Evolutionary conservation across 345 rosid genomes (phyloP), one percentile per base, ranked within the genome.

Genomic region (Anacardium occidentale): DNA sequence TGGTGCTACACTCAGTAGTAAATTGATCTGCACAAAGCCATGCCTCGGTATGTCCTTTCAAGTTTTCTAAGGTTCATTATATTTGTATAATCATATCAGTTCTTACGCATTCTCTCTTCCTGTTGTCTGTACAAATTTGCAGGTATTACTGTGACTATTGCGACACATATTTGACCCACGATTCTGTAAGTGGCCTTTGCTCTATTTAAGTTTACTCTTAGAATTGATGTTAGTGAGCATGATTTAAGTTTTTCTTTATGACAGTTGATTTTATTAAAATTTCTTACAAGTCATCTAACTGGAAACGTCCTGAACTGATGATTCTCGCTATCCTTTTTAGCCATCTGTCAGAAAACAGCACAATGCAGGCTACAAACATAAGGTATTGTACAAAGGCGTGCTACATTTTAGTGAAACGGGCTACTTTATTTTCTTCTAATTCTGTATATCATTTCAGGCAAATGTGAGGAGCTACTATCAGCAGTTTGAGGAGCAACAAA

Each of bases 321-420:
- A 13, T 53, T 18, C n/a, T 52, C 12, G n/a, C n/a, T 37, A 3
- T 70, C 12, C 57, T 42, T 76, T 78, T 76, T 89, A 95, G 98
- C 99, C 99, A 8, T 93, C 99, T 44, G 99, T 95, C 76, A 91
- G 98, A 82, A 95, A 93, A 84, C 99, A 95, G 79, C 98, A 95
- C 80, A 95, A 95, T 76, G 99, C 99, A 1, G 99, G 99, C 45
- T 92, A 92, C 86, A 95, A 95, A 74, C 99, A 95, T 80, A 95
- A 95, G 99, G 99, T 91, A 78, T 63, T 17, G 34, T 69, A 7
- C 51, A n/a, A 21, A 21, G 20, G 50, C 2, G 2, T 59, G 0
- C 67, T 48, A 5, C 48, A 48, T 34, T 10, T 17, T 17, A 21
- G 6, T 1, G 45, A 12, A 20, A 48, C 7, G 17, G 10, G 25